These are phyloP conservation scores for Chionographis japonica DNA, from an alignment of 106 monocot species.

Conservation along the genomic window DNA sequence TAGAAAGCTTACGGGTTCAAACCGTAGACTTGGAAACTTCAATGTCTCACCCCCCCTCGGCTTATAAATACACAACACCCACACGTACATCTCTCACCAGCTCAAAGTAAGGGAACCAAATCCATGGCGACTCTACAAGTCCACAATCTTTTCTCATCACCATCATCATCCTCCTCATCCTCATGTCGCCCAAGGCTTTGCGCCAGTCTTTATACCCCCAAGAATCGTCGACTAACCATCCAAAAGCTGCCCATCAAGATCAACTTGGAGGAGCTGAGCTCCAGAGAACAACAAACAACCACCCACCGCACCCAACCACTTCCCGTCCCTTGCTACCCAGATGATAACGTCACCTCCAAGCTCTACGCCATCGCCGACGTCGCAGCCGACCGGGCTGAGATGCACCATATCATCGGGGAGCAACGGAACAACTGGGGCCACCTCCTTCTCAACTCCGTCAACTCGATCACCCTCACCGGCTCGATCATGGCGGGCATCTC, in stretches of 20 bases:
- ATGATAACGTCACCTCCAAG: conserved; percentile 4
- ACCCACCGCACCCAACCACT: neutral
- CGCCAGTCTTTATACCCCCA: neutral
- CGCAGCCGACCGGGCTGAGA: conserved; percentile 65
- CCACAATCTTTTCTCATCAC: neutral
- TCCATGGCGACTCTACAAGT: no score
- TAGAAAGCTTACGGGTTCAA: no score
- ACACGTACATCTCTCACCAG: no score
- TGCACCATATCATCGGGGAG: conserved; percentile 69
- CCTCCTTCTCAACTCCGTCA: conserved; percentile 58
- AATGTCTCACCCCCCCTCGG: no score
- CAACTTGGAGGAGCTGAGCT: neutral
- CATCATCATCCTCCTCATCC: neutral
- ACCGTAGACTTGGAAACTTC: no score
- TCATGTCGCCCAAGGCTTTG: neutral
- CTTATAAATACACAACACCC: no score
- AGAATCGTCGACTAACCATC: no score
- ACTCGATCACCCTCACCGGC: conserved; percentile 39
- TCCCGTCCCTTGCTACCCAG: neutral
- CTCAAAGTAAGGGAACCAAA: no score
- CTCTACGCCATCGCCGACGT: conserved; percentile 58
- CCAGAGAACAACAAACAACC: neutral
- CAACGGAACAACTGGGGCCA: conserved; percentile 81
- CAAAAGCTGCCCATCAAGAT: neutral
- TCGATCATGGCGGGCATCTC: conserved; percentile 60